Evolutionary conservation across 306 rosid species (phyloP).

Genomic region (Ochetophila trinervis): DNA sequence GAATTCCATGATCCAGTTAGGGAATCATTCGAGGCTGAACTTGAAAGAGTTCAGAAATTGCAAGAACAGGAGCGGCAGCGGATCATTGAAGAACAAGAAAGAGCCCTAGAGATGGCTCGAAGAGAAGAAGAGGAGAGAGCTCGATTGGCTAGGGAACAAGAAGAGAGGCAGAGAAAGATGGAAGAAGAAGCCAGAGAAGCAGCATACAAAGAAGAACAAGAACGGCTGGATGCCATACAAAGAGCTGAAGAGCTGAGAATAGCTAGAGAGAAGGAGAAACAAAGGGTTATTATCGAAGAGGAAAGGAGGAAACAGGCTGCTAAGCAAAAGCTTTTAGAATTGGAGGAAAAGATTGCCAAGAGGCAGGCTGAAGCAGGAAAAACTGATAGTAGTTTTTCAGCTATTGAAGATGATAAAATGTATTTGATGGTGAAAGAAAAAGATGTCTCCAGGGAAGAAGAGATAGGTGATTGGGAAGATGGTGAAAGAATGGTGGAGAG

Average conservation of each 20-base stretch:
- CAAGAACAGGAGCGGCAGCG: conserved; percentile 89
- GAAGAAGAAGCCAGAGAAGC: conserved; percentile 96
- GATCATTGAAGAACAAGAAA: conserved; percentile 79
- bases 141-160: conserved; percentile 68
- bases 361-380: conserved; percentile 63
- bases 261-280: conserved; percentile 85
- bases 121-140: conserved; percentile 87
- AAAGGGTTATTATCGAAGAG: conserved; percentile 65
- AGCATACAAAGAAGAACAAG: conserved; percentile 92
- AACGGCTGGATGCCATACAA: conserved; percentile 55
- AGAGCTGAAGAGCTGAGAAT: conserved; percentile 84
- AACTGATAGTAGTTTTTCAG: conserved; percentile 36
- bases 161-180: conserved; percentile 74
- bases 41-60: conserved; percentile 96
- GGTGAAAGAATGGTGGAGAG: conserved; percentile 91
- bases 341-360: conserved; percentile 88
- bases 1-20: conserved; percentile 93
- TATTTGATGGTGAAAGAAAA: conserved; percentile 45
- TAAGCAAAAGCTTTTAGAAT: conserved; percentile 81
- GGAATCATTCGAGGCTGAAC: conserved; percentile 98
- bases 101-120: conserved; percentile 71
- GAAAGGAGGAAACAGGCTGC: conserved; percentile 96
- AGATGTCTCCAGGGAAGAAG: conserved; percentile 48
- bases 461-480: conserved; percentile 87
- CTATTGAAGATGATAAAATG: conserved; percentile 47